Evolutionary conservation across 225 moss, liverwort and hornwort species (phyloP), one percentile per base, ranked within the genome.

Genomic region (Polytrichum commune): DNA sequence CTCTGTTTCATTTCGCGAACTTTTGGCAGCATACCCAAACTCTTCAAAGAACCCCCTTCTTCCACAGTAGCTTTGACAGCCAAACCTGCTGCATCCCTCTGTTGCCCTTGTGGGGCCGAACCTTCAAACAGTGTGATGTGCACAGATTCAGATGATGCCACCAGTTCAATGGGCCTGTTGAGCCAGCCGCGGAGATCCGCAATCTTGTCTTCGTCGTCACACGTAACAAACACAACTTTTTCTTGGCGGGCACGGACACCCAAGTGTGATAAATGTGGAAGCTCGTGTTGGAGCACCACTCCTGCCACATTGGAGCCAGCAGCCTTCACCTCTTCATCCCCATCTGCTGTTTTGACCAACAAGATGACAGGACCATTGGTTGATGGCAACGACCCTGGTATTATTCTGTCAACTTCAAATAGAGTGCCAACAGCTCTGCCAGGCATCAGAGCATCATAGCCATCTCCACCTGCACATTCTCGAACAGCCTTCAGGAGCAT

Each of bases 301-400:
- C 93, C 96, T 30, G 89, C 89, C 38, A 97, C 90, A 71, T 92
- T 92, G 30, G 84, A 81, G 56, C 93, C 93, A 55, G 96, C 93
- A 69, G 93, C 93, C 74, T 97, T 97, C 65, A 94, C 96, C 91
- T 97, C 96, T 79, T 97, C 96, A 64, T 97, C 96, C 33, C 96
- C 96, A 75, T 93, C 93, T 73, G 96, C 92, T 66, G 85, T 81
- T 74, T 97, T 97, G 26, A 97, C 92, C 24, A 97, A 79, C 69
- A 97, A 78, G 57, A 97, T 80, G 18, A 97, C 85, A 53, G 88
- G 72, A 29, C 88, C 89, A 3, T 84, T 77, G 26, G 89, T 87
- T 54, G 90, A 86, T 0, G 86, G 90, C 64, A 93, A 71, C 7
- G 90, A 90, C 5, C 93, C 91, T 53, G 96, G 96, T 28, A 87